These are phyloP conservation scores for Curvularia eragrostidis DNA, from an alignment of 2,329 filamentous ascomycete genomes.

Conservation along the genomic window DNA sequence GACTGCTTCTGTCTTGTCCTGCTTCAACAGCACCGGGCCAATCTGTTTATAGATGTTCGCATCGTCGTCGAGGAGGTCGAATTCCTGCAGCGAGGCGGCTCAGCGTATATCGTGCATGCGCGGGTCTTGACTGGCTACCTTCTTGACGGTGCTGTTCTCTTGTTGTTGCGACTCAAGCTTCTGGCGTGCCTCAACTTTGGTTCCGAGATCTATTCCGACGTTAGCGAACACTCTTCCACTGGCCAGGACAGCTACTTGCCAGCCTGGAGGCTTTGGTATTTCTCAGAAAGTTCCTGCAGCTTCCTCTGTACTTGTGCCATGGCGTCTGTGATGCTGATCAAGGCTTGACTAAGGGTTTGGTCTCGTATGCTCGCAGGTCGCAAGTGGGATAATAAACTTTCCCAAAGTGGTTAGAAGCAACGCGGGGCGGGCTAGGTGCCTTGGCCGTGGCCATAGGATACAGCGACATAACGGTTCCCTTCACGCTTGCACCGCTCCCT, in stretches of 20 bases:
- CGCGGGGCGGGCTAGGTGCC: conserved; percentile 25
- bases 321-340: conserved; percentile 38
- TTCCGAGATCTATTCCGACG: conserved; percentile 72
- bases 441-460: conserved; percentile 20
- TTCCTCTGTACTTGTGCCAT: conserved; percentile 70
- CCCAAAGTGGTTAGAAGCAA: conserved; percentile 35
- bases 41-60: conserved; percentile 96
- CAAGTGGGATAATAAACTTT: conserved; percentile 32
- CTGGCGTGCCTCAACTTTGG: conserved; percentile 78
- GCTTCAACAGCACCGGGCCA: conserved; percentile 90
- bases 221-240: conserved; percentile 20
- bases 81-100: conserved; percentile 66
- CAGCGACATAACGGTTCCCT: conserved; percentile 15
- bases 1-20: conserved; percentile 88
- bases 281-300: conserved; percentile 82
- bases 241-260: conserved; percentile 58
- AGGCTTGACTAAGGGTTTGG: conserved; percentile 28
- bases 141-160: conserved; percentile 87
- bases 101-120: not conserved
- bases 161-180: conserved; percentile 93
- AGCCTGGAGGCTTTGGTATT: conserved; percentile 85
- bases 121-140: conserved; percentile 57
- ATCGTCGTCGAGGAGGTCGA: conserved; percentile 76
- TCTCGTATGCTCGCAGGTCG: conserved; percentile 21
- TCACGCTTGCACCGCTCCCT: conserved; percentile 7